Evolutionary conservation across 768 basidiomycete species (phyloP), one percentile per base, ranked within the genome.

Genomic region (Tulasnella sp.): DNA sequence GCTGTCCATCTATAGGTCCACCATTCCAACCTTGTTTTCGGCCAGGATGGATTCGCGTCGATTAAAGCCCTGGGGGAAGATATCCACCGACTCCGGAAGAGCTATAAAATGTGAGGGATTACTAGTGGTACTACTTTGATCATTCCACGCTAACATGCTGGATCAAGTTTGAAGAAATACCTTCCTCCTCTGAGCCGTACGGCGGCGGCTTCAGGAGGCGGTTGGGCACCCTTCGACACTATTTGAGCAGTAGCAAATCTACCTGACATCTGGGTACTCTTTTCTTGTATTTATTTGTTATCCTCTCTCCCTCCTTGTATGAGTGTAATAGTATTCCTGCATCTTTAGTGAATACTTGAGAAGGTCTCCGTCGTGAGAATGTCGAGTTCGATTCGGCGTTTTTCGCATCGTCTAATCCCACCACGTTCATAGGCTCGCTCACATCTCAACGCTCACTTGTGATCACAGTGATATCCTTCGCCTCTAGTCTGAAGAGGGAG

Each of bases 331-430:
- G 17, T 8, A 8, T 42, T 42, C 9, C 8, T 8, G 42, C 17
- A 17, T 54, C 25, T 54, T 12, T 1, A 7, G 52, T 54, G 52
- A 54, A 54, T 15, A n/a, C 17, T n/a, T n/a, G 4, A 54, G 25
- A 12, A 64, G 58, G 58, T 64, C 58, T 64, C 58, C 58, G 58
- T 31, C 58, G 58, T 64, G 58, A 31, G 58, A 64, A 11, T 31
- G 58, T 64, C 58, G 58, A 64, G 58, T 64, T 64, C 58, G 58
- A 64, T 64, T 58, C 58, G 58, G 58, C 58, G 58, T 64, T 64
- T 64, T 64, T 64, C 58, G 58, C 58, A 64, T 64, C 58, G 58
- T 64, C 58, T 64, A 64, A 64, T 64, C 58, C 58, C 58, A 64
- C 58, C 58, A 64, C 58, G 58, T 64, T 64, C 58, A 64, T 64